phyloP scores from a whole-genome alignment of 129 eudicot genomes.

The Helianthus annuus region HanXRQr2.0-SUNRISE NC_035447.2:115583573-115584072 shows the following conservation, averaged over 20 bases:
- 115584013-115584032: constrained; percentile 30
- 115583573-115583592: background rate
- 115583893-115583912: constrained; percentile 5
- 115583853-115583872: constrained; percentile 9
- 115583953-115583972: constrained; percentile 7
- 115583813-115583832: constrained; percentile 1
- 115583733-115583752: background rate
- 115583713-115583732: no score
- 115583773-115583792: background rate
- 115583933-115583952: constrained; percentile 24
- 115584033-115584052: constrained; percentile 18
- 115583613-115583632: background rate
- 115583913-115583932: constrained; percentile 1
- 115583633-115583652: background rate
- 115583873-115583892: constrained; percentile 8
- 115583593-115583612: background rate
- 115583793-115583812: background rate
- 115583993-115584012: constrained; percentile 30
- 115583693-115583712: background rate
- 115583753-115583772: background rate
- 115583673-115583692: background rate
- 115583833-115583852: constrained; percentile 14
- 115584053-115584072: constrained; percentile 10
- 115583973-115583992: background rate
- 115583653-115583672: background rate